Percentiles rank a stretch among this genome's conserved stretches.
Conservation (phyloP, 331 rosid genomes). For the Pyrus hybrid region DNA sequence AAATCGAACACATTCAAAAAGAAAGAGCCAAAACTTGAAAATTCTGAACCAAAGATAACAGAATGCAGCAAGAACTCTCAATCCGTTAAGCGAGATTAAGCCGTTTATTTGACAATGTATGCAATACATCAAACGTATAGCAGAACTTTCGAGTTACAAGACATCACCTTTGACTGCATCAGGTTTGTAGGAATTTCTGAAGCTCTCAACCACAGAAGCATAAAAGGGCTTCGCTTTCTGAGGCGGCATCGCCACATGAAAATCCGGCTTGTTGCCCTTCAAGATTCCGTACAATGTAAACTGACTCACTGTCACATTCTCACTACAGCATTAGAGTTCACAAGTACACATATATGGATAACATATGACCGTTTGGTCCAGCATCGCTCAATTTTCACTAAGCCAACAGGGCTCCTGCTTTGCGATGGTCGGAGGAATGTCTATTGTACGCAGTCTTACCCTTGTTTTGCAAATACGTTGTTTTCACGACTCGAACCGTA, state of each 20-base stretch:
- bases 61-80: too few relatives aligned
- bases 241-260: conserved; percentile 90
- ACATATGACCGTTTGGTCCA: too few relatives aligned
- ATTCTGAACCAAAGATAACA: too few relatives aligned
- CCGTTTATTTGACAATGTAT: too few relatives aligned
- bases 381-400: too few relatives aligned
- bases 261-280: conserved; percentile 95
- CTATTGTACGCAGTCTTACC: fast-evolving
- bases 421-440: too few relatives aligned
- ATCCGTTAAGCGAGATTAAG: too few relatives aligned
- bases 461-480: fast-evolving
- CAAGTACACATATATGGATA: background rate
- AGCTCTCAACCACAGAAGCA: conserved; percentile 67
- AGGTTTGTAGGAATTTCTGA: conserved; percentile 49
- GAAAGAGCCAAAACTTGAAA: too few relatives aligned
- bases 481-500: fast-evolving
- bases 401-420: too few relatives aligned
- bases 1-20: too few relatives aligned
- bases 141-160: too few relatives aligned
- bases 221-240: conserved; percentile 72
- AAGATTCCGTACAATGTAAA: conserved; percentile 76
- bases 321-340: background rate
- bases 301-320: conserved; percentile 68
- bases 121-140: too few relatives aligned
- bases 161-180: conserved; percentile 57